Evolutionary conservation across 306 rosid genomes (phyloP), one percentile per base, ranked within the genome.

Genomic region (Pueraria montana): DNA sequence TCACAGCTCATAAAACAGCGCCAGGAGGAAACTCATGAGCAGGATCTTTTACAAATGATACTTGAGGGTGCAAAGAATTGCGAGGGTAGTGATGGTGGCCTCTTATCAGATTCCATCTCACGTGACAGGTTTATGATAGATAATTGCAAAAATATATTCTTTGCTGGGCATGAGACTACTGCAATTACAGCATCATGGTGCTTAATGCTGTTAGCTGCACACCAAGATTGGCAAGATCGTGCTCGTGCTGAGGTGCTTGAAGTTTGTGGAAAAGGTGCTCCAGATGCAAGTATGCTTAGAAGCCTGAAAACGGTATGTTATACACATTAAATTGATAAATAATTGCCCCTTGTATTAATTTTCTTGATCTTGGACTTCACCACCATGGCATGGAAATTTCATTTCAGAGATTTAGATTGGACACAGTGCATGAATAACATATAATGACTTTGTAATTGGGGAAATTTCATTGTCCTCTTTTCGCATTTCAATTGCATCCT

Each of bases 31-130:
- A 58, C 80, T 27, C 24, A 64, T 61, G 93, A 88, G 76, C 74
- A 91, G 64, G 98, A 91, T 79, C 90, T 94, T 14, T 62, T 92
- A 11, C 94, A 92, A 73, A 89, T 86, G 91, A 84, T 94, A 67
- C 87, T 92, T 2, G 85, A 92, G 77, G 89, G 94, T 70, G 91
- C 92, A 20, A 69, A 76, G 81, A 88, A 82, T 45, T 58, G 16
- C 0, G 83, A 72, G 4, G 80, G 72, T n/a, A 42, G 34, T 40
- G 74, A 56, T 74, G 76, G 62, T 74, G 76, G 61, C 72, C 48
- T 48, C 18, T 56, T 76, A 23, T 73, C 76, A 6, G 70, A 76
- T 66, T 48, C 73, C 27, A 50, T 16, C 6, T 72, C 82, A 7
- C 14, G 49, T 1, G 87, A 92, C 4, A 71, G 40, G 46, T 89